Evolutionary conservation across 768 basidiomycete genomes (phyloP), one percentile per base, ranked within the genome.

Genomic region (Termitomyces sp.): DNA sequence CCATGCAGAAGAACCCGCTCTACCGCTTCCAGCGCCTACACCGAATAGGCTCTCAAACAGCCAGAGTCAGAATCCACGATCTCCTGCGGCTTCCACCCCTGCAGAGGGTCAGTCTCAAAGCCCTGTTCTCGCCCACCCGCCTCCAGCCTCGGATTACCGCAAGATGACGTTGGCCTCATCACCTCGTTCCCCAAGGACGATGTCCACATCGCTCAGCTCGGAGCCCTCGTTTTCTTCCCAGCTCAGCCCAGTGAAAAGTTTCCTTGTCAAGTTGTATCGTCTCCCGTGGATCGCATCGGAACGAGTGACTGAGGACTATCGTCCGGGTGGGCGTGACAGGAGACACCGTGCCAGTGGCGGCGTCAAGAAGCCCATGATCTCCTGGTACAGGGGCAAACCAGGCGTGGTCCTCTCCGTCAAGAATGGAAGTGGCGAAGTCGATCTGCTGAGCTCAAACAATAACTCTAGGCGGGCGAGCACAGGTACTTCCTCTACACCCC

Each of bases 251-350:
- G 62, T 83, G 12, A 76, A 76, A 38, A 73, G 76, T 15, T 83
- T 83, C 58, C 68, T 81, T 56, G 66, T 73, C 7, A 73, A 67
- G 2, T 35, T 84, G 4, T 78, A 81, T 52, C 63, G 70, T 18
- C 74, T 84, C 53, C 83, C 83, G 1, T 84, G 83, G 83, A 67
- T 81, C 8, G 73, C 81, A 7, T 67, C 72, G 4, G 69, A 74
- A 2, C 74, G 81, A 51, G 77, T 84, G 60, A 81, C 81, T 1
- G 72, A 76, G 8, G 77, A 79, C 59, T 82, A 84, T 60, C 65
- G 76, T 15, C 81, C 83, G 0, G 75, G 71, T 11, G 70, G 71
- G 57, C 70, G 48, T 57, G 58, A 67, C 57, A 52, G 59, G 45
- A 59, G 56, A 39, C 57, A 57, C 49, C 40, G 59, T 61, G 61